Conservation (phyloP, 257 asterid species). For the Primulina tabacum region DNA sequence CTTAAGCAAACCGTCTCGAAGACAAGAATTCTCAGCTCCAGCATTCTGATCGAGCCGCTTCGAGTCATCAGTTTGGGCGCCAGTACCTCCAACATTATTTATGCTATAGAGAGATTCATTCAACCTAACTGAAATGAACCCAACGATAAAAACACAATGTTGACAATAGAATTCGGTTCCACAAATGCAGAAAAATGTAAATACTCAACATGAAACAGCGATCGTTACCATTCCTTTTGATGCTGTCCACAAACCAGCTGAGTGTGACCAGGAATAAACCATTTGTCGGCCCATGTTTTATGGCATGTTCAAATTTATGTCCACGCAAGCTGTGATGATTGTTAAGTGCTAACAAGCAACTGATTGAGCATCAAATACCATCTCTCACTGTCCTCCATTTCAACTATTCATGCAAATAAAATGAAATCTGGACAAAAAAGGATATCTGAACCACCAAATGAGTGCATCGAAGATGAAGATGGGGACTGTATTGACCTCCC, state of each 20-base stretch:
- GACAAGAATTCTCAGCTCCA: slow-evolving; percentile 56
- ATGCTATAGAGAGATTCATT: slow-evolving; percentile 62
- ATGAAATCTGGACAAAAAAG: slow-evolving; percentile 32
- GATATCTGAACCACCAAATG: slow-evolving; percentile 99
- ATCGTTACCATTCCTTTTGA: slow-evolving; percentile 68
- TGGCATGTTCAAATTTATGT: slow-evolving; percentile 83
- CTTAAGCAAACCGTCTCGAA: slow-evolving; percentile 53
- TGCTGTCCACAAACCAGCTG: slow-evolving; percentile 96
- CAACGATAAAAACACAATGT: slow-evolving; percentile 6
- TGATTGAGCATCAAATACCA: not conserved
- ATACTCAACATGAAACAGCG: not conserved
- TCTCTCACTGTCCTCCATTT: not conserved
- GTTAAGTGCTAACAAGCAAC: slow-evolving; percentile 51
- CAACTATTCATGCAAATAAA: not conserved
- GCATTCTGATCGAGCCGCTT: slow-evolving; percentile 46
- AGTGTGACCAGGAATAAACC: slow-evolving; percentile 79
- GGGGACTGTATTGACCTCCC: slow-evolving; percentile 94
- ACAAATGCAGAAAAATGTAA: slow-evolving; percentile 14
- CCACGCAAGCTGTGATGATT: slow-evolving; percentile 67
- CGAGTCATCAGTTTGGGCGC: slow-evolving; percentile 39
- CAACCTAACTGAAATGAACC: slow-evolving; percentile 62
- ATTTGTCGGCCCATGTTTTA: slow-evolving; percentile 71
- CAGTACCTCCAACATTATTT: slow-evolving; percentile 16
- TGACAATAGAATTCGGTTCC: not conserved
- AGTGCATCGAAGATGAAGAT: slow-evolving; percentile 91